Percentiles rank a stretch among this genome's conserved stretches.
Conservation (phyloP, 495 filamentous ascomycete species). For the Aspergillus heteromorphus region DNA sequence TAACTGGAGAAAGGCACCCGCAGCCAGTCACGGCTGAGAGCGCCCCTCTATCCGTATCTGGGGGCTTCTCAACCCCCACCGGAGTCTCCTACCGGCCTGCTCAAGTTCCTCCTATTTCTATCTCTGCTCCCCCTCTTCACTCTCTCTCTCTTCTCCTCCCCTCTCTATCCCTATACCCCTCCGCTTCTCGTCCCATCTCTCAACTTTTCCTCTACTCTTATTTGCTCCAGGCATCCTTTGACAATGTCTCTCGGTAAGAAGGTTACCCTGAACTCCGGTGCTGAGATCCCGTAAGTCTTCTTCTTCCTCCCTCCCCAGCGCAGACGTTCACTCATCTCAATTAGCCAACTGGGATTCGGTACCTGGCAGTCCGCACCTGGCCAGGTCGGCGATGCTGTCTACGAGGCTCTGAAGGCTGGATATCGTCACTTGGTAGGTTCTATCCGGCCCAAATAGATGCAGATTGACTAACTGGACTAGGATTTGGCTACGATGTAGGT, state of each 20-base stretch:
- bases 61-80: constrained; percentile 7
- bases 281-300: constrained; percentile 37
- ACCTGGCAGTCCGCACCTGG: constrained; percentile 52
- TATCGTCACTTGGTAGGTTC: constrained; percentile 49
- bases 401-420: constrained; percentile 47
- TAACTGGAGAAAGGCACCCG: background rate
- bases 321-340: background rate
- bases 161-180: background rate
- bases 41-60: background rate
- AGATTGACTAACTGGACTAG: constrained; percentile 23
- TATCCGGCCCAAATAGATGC: background rate
- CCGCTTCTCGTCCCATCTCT: background rate
- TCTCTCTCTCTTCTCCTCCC: background rate
- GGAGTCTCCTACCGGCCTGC: constrained; percentile 6
- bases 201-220: constrained; percentile 1
- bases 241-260: constrained; percentile 47
- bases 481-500: constrained; percentile 43
- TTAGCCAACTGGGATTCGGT: constrained; percentile 47
- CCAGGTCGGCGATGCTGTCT: constrained; percentile 50
- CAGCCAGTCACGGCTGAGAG: background rate
- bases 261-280: constrained; percentile 39
- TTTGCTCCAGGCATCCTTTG: too few species aligned
- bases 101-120: background rate
- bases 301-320: background rate
- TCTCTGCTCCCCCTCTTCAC: background rate